Evolutionary conservation across 768 basidiomycete genomes (phyloP), one percentile per base, ranked within the genome.

Genomic region (Tubosaeta brunneosetosa): DNA sequence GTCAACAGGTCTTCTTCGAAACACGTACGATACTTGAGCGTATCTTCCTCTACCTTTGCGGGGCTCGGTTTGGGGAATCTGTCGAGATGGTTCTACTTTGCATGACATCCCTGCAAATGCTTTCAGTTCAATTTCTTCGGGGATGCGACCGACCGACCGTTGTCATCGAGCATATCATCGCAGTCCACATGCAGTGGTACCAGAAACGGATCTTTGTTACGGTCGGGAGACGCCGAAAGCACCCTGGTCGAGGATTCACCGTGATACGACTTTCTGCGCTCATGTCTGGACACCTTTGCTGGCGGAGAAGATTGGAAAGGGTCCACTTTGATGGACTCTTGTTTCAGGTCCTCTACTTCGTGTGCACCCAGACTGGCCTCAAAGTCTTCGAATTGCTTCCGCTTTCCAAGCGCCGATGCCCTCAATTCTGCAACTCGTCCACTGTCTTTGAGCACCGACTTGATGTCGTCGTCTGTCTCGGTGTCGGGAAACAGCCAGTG

Each of bases 1-100:
- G 19, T 25, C 19, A 6, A 29, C 32, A 16, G 41, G 48, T 33
- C 31, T 38, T 22, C 41, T n/a, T 34, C 4, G 19, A 38, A 25
- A 32, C 32, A 61, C 74, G 27, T 60, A 77, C 74, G 59, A 57
- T 41, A 58, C 60, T 57, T 76, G 76, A 3, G 75, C 78, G 48
- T 85, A 84, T 62, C 83, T 70, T n/a, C 83, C 84, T 34, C 76
- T 73, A 26, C 81, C 82, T 65, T 84, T 84, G 62, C 74, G 66
- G 31, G 58, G 61, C 19, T 65, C 63, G 0, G 64, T 59, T n/a
- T 17, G 25, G 17, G 57, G 59, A 38, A 19, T 6, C 25, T 37
- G 34, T 26, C 37, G 50, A 50, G 55, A 56, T 6, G 45, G 16
- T 33, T 56, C 57, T 42, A 34, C 44, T 51, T 64, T 60, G 27